Base-by-base conservation (phyloP, 441 rosid genomes). In the Macaranga tanarius region DNA sequence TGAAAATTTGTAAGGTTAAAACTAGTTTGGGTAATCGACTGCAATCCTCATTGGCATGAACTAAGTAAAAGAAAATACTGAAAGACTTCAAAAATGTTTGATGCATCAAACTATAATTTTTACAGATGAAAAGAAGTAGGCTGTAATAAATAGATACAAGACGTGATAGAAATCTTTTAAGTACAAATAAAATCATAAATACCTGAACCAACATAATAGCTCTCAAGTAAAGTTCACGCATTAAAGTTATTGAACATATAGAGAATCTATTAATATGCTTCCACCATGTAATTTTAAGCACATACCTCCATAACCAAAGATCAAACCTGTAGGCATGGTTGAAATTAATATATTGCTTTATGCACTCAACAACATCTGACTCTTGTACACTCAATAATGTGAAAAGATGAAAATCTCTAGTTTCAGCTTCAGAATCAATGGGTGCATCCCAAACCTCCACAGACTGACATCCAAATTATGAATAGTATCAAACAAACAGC, bases 391-490 rank as follows among this genome's bases (percentile, higher is more conserved):
- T 51, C 50, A 42, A 54, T 17, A 74, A 51, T 13, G 59, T 31
- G 44, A n/a, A n/a, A n/a, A n/a, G n/a, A n/a, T n/a, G n/a, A 70
- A 62, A 62, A 64, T 57, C 31, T 45, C 40, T 16, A 5, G 19
- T 48, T 54, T 40, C 72, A 31, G 62, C 52, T 48, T 38, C 11
- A n/a, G 2, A 56, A 75, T 76, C 81, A 87, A 40, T 25, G 84
- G 67, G 65, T 78, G 79, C 96, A 92, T 20, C 79, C 76, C 67
- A 90, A 79, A 63, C 95, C 95, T 16, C 79, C 70, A 81, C 95
- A 92, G 62, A 92, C 75, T 42, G 75, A 82, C 76, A 92, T 73
- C 97, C 98, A 93, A 76, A 88, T 79, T 69, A 78, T 78, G 70
- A 90, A 82, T 28, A 90, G 75, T 40, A 88, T 75, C 42, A 83